A percentile compares a stretch with the other conserved stretches of the same genome.
Evolutionary conservation across 108 stramenopile species (phyloP).

Genomic region (Cyclostephanos invisitatus): DNA sequence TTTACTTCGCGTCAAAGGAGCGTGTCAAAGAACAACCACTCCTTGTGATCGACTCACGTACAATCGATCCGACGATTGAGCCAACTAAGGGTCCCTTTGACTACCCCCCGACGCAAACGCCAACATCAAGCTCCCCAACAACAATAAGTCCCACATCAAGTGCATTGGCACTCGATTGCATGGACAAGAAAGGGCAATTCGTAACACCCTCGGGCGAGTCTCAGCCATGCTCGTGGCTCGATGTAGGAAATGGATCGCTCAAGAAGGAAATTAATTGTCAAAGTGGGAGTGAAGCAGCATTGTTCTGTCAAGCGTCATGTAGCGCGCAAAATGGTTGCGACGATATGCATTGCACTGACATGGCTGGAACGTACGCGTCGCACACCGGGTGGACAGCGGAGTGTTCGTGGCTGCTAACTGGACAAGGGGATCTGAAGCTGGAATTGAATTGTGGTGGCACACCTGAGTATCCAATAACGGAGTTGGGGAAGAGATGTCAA

Average conservation of each 20-base stretch:
- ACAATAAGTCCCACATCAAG: slow-evolving; percentile 4
- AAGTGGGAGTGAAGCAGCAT: slow-evolving; percentile 11
- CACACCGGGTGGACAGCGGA: slow-evolving; percentile 41
- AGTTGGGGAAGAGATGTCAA: slow-evolving; percentile 38
- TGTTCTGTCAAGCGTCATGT: slow-evolving; percentile 36
- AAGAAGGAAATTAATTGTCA: slow-evolving; percentile 45
- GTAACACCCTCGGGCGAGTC: slow-evolving; percentile 27
- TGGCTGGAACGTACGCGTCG: slow-evolving; percentile 25
- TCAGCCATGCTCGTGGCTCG: slow-evolving; percentile 44
- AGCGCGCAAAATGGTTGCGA: slow-evolving; percentile 37
- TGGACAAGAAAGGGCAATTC: slow-evolving; percentile 30
- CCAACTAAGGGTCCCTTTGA: slow-evolving; percentile 17
- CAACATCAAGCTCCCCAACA: slow-evolving; percentile 9
- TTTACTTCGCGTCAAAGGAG: slow-evolving; percentile 46
- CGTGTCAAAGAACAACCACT: slow-evolving; percentile 22
- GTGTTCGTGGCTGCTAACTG: slow-evolving; percentile 38
- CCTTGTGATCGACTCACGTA: slow-evolving; percentile 36
- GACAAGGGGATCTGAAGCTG: slow-evolving; percentile 29
- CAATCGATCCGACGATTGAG: slow-evolving; percentile 17
- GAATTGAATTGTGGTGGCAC: slow-evolving; percentile 46
- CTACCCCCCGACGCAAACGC: too few relatives aligned
- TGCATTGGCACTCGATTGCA: slow-evolving; percentile 30
- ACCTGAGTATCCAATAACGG: slow-evolving; percentile 22
- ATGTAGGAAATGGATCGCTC: slow-evolving; percentile 21
- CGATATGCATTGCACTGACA: slow-evolving; percentile 35